Evolutionary conservation across 805 yeast genomes (phyloP).

Genomic region (Kuraishia floccosa): DNA sequence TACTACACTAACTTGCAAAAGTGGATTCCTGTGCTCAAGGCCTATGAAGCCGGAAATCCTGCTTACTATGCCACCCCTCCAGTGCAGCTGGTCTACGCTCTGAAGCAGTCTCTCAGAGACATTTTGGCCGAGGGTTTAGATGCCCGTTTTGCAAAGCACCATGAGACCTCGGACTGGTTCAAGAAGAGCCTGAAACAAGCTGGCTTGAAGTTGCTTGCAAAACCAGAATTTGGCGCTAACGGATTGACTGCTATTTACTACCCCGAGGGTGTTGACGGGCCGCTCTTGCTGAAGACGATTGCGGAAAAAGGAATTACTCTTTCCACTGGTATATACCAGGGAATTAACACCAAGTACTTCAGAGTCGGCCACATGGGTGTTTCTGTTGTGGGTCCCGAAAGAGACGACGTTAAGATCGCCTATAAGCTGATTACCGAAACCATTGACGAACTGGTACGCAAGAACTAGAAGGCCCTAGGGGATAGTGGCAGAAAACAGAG

Average conservation of each 20-base stretch:
- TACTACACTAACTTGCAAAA: slow-evolving; percentile 64
- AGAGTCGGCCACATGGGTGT: slow-evolving; percentile 97
- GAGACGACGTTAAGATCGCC: slow-evolving; percentile 42
- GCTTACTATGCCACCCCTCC: slow-evolving; percentile 98
- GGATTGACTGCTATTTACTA: slow-evolving; percentile 80
- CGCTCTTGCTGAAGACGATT: slow-evolving; percentile 48
- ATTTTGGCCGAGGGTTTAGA: slow-evolving; percentile 46
- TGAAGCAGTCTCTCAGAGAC: slow-evolving; percentile 65
- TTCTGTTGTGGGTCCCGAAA: slow-evolving; percentile 44
- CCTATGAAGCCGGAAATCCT: slow-evolving; percentile 68
- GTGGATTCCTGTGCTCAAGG: slow-evolving; percentile 85
- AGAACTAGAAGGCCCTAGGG: not conserved
- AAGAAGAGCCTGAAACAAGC: slow-evolving; percentile 43
- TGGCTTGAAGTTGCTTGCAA: slow-evolving; percentile 65
- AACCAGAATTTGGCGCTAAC: slow-evolving; percentile 59
- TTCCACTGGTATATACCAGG: slow-evolving; percentile 87
- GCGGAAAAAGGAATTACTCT: slow-evolving; percentile 60
- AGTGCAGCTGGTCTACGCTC: slow-evolving; percentile 73
- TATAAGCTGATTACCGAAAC: slow-evolving; percentile 33
- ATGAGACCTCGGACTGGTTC: slow-evolving; percentile 48
- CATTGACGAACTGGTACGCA: slow-evolving; percentile 24
- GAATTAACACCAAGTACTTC: slow-evolving; percentile 70
- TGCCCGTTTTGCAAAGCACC: slow-evolving; percentile 53
- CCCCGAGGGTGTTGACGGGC: slow-evolving; percentile 64
- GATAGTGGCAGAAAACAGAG: no score